Evolutionary conservation across 495 filamentous ascomycete species (phyloP).

Genomic region (Aspergillus sclerotiicarbonarius): DNA sequence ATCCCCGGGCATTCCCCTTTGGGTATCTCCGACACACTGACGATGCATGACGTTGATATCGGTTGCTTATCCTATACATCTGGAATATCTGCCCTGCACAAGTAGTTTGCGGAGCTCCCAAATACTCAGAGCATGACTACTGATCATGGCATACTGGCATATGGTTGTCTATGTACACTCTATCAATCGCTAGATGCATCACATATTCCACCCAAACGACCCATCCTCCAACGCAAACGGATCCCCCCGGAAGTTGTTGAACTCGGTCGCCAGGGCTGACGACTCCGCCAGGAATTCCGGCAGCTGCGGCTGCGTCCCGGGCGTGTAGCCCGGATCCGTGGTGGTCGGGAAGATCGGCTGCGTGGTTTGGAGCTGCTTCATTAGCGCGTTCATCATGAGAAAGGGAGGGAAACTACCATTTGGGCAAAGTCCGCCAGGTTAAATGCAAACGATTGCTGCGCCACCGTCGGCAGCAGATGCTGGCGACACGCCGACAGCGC

Average conservation of each 20-base stretch:
- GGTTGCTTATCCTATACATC: no score
- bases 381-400: neutral
- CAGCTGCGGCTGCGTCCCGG: slow-evolving; percentile 8
- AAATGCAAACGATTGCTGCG: neutral
- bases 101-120: no score
- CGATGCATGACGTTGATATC: no score
- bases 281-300: slow-evolving; percentile 17
- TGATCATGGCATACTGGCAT: no score
- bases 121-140: no score
- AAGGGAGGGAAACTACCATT: slow-evolving; percentile 10
- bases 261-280: slow-evolving; percentile 17
- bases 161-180: no score
- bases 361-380: no score
- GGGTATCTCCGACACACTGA: no score
- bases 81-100: no score
- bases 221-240: slow-evolving; percentile 23
- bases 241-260: slow-evolving; percentile 23
- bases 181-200: neutral
- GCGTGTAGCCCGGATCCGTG: neutral
- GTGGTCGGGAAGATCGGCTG: neutral
- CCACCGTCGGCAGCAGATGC: slow-evolving; percentile 15
- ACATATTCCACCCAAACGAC: neutral
- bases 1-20: no score
- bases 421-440: slow-evolving; percentile 9
- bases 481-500: slow-evolving; percentile 23